Evolutionary conservation across 2,329 filamentous ascomycete species (phyloP).

Genomic region (Neonectria coccinea): DNA sequence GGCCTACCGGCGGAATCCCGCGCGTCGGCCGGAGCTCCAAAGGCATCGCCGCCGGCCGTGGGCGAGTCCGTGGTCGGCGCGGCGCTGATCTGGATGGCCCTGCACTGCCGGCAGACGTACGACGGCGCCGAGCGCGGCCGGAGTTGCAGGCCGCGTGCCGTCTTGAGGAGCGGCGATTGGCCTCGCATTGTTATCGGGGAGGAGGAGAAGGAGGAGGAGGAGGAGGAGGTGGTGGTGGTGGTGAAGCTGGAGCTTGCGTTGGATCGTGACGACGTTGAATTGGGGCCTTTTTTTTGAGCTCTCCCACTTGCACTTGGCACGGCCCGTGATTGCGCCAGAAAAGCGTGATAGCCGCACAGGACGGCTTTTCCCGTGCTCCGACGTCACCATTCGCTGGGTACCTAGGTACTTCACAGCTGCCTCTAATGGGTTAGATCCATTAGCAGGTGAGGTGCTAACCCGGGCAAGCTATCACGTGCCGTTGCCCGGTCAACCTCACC

Average conservation of each 20-base stretch:
- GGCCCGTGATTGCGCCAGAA: slow-evolving; percentile 31
- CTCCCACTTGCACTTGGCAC: slow-evolving; percentile 2
- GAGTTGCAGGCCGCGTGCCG: slow-evolving; percentile 49
- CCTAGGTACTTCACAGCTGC: background rate
- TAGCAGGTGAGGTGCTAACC: background rate
- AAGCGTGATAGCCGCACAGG: slow-evolving; percentile 34
- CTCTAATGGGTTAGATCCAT: too few species aligned
- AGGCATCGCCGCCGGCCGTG: slow-evolving; percentile 64
- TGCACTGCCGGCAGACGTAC: slow-evolving; percentile 67
- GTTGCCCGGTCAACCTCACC: slow-evolving; percentile 46
- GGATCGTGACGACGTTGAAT: slow-evolving; percentile 9
- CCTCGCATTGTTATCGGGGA: slow-evolving; percentile 55
- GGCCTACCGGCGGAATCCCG: slow-evolving; percentile 64
- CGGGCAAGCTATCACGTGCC: slow-evolving; percentile 40
- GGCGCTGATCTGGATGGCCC: slow-evolving; percentile 72
- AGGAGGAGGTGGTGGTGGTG: slow-evolving; percentile 9
- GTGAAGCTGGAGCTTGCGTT: slow-evolving; percentile 26
- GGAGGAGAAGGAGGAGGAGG: too few species aligned
- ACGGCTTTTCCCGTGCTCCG: slow-evolving; percentile 50
- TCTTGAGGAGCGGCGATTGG: slow-evolving; percentile 54
- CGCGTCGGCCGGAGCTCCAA: slow-evolving; percentile 61
- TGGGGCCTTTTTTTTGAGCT: slow-evolving; percentile 12
- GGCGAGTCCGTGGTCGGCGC: slow-evolving; percentile 69
- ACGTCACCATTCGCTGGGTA: slow-evolving; percentile 33
- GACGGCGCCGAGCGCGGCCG: slow-evolving; percentile 44